Conservation (phyloP, 768 basidiomycete species). For the Amyloporia xantha region DNA sequence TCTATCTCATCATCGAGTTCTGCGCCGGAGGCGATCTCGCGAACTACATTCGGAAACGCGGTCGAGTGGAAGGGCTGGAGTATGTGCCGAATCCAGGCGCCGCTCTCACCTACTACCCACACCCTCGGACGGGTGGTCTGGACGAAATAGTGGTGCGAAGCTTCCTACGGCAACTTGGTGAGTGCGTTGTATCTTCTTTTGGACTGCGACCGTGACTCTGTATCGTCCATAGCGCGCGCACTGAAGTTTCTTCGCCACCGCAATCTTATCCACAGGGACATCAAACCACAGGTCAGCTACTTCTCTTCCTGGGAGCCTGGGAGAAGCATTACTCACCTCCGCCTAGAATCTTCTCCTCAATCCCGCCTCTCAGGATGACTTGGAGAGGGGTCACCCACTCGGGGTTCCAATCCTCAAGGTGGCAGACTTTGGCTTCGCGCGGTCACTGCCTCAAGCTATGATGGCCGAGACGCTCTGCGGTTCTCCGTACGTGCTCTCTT, state of each 20-base stretch:
- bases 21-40: conserved; percentile 96
- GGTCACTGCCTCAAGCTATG: conserved; percentile 84
- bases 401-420: conserved; percentile 95
- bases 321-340: conserved; percentile 3
- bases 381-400: conserved; percentile 81
- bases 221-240: conserved; percentile 66
- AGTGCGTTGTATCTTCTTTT: conserved; percentile 18
- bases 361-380: conserved; percentile 71
- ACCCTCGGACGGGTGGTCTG: conserved; percentile 85
- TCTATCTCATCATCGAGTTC: conserved; percentile 96
- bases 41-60: conserved; percentile 97
- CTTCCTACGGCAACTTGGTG: conserved; percentile 86
- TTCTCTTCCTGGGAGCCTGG: neutral
- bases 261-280: conserved; percentile 92
- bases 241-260: conserved; percentile 86
- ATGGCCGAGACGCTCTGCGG: conserved; percentile 98
- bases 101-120: conserved; percentile 79
- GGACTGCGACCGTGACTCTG: neutral
- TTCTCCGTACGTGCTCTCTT: conserved; percentile 67
- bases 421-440: conserved; percentile 97
- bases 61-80: conserved; percentile 83
- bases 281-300: conserved; percentile 92
- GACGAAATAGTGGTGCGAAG: conserved; percentile 87
- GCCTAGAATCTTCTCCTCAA: conserved; percentile 81
- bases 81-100: conserved; percentile 66